Percentiles rank a stretch among this genome's conserved stretches.
Evolutionary conservation across 345 rosid genomes (phyloP).

Genomic region (Salix suchowensis): DNA sequence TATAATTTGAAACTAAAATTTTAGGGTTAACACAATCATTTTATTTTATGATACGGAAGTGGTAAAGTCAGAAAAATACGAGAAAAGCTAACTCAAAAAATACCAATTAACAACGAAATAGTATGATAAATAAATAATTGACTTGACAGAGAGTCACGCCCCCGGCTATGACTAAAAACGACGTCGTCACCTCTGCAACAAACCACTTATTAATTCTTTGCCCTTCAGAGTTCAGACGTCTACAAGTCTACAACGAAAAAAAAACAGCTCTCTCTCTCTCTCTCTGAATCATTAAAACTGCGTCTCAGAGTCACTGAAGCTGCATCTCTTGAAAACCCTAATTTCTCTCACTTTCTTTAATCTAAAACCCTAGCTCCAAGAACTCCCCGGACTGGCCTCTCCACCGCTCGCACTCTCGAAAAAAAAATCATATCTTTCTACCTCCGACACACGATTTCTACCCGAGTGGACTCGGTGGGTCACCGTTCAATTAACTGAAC

Average conservation of each 20-base stretch:
- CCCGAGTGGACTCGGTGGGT: conserved; percentile 7
- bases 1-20: too few relatives aligned
- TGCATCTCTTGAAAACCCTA: conserved; percentile 11
- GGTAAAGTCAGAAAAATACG: too few relatives aligned
- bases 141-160: neutral
- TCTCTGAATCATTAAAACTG: conserved; percentile 2
- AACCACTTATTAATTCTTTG: conserved; percentile 7
- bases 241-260: neutral
- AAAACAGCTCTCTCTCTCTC: neutral
- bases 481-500: neutral
- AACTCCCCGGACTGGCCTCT: neutral
- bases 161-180: conserved; percentile 7
- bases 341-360: neutral
- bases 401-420: neutral
- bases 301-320: neutral
- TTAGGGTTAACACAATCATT: too few relatives aligned
- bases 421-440: neutral
- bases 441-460: neutral
- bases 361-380: conserved; percentile 1
- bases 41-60: too few relatives aligned
- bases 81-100: neutral
- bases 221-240: neutral
- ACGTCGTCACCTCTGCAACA: conserved; percentile 7
- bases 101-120: neutral
- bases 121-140: neutral